Percentiles rank a stretch among this genome's conserved stretches.
Evolutionary conservation across 1,284 basidiomycete genomes (phyloP).

Genomic region (Tilletia walkeri): DNA sequence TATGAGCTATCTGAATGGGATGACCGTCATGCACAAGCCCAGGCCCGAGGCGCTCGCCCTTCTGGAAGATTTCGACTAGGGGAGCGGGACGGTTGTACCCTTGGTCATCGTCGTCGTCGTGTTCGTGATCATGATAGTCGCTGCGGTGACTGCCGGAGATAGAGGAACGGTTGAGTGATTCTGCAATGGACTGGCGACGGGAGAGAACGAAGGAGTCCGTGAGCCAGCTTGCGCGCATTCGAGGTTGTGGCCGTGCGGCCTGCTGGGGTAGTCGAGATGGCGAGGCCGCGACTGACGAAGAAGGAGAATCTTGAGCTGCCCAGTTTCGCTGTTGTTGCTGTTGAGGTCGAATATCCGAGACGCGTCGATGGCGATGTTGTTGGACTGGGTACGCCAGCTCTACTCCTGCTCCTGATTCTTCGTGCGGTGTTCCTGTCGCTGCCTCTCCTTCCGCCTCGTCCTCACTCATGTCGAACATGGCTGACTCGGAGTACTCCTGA

Average conservation of each 20-base stretch:
- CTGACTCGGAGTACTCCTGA: background rate
- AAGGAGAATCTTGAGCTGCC: background rate
- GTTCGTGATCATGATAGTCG: background rate
- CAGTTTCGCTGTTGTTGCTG: no score
- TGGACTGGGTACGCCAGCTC: no score
- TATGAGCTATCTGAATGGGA: slow-evolving; percentile 44
- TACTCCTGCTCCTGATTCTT: background rate
- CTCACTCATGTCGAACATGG: slow-evolving; percentile 16
- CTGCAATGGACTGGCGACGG: slow-evolving; percentile 13
- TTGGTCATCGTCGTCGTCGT: background rate
- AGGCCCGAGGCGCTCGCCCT: slow-evolving; percentile 49
- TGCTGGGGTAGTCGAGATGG: background rate
- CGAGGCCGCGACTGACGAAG: slow-evolving; percentile 4
- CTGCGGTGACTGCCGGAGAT: background rate
- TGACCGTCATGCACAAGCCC: slow-evolving; percentile 51
- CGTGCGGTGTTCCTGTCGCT: background rate
- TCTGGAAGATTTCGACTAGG: slow-evolving; percentile 42
- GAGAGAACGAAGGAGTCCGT: slow-evolving; percentile 13
- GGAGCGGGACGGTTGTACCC: background rate
- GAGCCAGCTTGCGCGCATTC: slow-evolving; percentile 17
- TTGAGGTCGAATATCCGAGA: no score
- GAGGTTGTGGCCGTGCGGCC: background rate
- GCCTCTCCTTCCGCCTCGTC: background rate
- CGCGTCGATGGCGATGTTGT: no score
- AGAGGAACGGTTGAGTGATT: background rate